A percentile compares a stretch with the other conserved stretches of the same genome.
Evolutionary conservation across 2,329 filamentous ascomycete genomes (phyloP).

Genomic region (Biscogniauxia marginata): DNA sequence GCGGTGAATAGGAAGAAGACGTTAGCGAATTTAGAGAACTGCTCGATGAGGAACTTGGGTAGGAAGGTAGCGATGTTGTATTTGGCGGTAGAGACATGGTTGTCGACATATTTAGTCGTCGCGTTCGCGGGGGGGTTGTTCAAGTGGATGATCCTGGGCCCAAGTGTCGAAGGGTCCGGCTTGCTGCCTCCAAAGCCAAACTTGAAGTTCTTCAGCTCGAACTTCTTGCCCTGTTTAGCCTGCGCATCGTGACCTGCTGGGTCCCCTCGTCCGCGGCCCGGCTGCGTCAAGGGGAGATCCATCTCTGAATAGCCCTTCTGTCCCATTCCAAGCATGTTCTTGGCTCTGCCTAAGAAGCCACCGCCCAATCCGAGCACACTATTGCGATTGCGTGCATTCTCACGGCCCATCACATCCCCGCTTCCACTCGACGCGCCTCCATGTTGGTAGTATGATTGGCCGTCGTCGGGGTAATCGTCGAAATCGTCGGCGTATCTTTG

Average conservation of each 20-base stretch:
- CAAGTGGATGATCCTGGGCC: constrained; percentile 88
- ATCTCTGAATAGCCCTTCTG: constrained; percentile 87
- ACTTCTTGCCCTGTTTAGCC: constrained; percentile 55
- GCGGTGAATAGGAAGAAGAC: constrained; percentile 99
- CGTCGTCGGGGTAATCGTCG: constrained; percentile 78
- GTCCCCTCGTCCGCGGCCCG: constrained; percentile 44
- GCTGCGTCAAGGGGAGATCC: constrained; percentile 91
- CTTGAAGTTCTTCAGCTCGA: constrained; percentile 77
- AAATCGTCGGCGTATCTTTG: constrained; percentile 86
- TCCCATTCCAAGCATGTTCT: constrained; percentile 86
- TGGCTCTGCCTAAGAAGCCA: constrained; percentile 81
- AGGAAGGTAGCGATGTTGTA: constrained; percentile 93
- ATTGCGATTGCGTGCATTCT: constrained; percentile 73
- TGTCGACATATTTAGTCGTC: constrained; percentile 87
- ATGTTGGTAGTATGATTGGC: constrained; percentile 80
- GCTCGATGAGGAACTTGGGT: constrained; percentile 95
- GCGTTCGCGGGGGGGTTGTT: constrained; percentile 95
- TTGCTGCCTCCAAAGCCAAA: constrained; percentile 86
- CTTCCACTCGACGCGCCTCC: constrained; percentile 49
- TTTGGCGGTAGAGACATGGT: constrained; percentile 96
- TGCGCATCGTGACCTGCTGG: constrained; percentile 26
- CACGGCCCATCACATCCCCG: constrained; percentile 43
- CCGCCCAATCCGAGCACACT: constrained; percentile 86
- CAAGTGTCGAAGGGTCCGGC: constrained; percentile 84
- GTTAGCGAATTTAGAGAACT: constrained; percentile 99